Evolutionary conservation across 495 filamentous ascomycete species (phyloP), one percentile per base, ranked within the genome.

Genomic region (Hypoxylon subgilvum): DNA sequence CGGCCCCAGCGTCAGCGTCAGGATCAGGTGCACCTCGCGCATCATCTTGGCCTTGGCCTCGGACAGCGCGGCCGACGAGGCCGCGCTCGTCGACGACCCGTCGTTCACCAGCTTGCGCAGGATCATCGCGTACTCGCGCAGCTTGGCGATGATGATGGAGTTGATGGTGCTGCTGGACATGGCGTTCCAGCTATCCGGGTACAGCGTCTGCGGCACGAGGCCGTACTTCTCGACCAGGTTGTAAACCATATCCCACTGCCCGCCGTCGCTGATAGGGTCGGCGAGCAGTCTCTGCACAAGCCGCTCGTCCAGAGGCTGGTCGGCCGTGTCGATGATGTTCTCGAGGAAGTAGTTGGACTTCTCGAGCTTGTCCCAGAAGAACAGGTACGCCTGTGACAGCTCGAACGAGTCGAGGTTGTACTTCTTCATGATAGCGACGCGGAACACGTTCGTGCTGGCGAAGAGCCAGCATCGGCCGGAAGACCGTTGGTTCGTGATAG

Each of bases 311-410:
- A 92, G 76, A 22, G 84, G 82, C 50, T 89, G 77, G 32, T 84
- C 75, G 0, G 80, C 79, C 0, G 90, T 94, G 48, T 88, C 83
- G 31, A 95, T 80, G 51, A 94, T 84, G 63, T 87, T 85, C 70
- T 93, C 89, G 17, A 94, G 78, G 76, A 94, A 94, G 69, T 80
- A 96, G 66, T 95, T 95, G 6, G 88, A 84, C 69, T 96, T 96
- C 73, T 96, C 91, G 16, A 95, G 81, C 73, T 96, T 96, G 70
- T 96, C 91, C 86, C 88, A 95, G 81, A 90, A 96, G 76, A 92
- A 94, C n/a, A 95, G 81, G 63, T 94, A 96, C 1, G 86, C 83
- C 65, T 96, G 91, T 27, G 85, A 89, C 1, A 96, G 81, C 75
- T 96, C 87, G 67, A 92, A 78, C n/a, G 81, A 74, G n/a, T 81